Percentiles rank a stretch among this genome's conserved stretches.
phyloP scores from a whole-genome alignment of 345 rosid species.

The Jatropha curcas region DNA sequence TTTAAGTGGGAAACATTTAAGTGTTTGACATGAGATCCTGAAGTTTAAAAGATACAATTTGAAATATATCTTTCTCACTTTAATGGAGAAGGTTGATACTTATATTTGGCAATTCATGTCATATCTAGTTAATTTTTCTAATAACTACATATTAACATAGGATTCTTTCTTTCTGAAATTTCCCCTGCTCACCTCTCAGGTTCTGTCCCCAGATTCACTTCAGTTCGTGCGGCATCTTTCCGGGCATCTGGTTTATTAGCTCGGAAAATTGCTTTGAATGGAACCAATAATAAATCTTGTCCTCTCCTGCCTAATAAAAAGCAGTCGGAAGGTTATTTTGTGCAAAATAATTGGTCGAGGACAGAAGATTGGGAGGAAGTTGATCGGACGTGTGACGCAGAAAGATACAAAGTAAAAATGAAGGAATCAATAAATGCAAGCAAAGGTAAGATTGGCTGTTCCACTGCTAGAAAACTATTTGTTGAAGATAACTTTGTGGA shows the following conservation, averaged over 20 bases:
- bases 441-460: constrained; percentile 33
- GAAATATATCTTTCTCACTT: background rate
- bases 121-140: background rate
- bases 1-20: background rate
- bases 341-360: constrained; percentile 24
- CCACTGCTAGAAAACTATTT: constrained; percentile 65
- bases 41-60: background rate
- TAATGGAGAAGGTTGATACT: background rate
- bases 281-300: constrained; percentile 28
- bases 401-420: constrained; percentile 24
- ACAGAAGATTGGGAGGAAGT: constrained; percentile 33
- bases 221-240: constrained; percentile 68
- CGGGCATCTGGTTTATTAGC: constrained; percentile 70
- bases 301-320: constrained; percentile 25
- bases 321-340: constrained; percentile 38
- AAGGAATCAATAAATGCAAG: constrained; percentile 30
- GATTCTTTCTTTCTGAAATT: constrained; percentile 9
- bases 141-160: background rate
- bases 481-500: constrained; percentile 38
- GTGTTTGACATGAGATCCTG: background rate
- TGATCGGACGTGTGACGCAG: constrained; percentile 29
- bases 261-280: constrained; percentile 28
- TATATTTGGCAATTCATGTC: constrained; percentile 9
- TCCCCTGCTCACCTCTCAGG: constrained; percentile 27
- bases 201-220: constrained; percentile 54